phyloP scores from a whole-genome alignment of 2,329 filamentous ascomycete genomes.

The Fusarium temperatum region DNA sequence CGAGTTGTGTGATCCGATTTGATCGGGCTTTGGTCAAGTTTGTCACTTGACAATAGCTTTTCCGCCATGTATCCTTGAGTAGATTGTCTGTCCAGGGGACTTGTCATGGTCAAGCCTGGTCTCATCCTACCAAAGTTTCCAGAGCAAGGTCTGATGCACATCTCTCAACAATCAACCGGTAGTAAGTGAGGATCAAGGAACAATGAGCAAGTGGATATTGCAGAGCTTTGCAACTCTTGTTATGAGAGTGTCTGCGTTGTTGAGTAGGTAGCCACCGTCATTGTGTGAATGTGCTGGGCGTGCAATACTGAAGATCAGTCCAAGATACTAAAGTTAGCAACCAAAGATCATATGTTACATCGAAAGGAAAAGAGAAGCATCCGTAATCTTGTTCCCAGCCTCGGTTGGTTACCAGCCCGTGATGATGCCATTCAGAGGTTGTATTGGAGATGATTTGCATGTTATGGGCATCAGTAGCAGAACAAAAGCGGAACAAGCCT shows the following conservation, averaged over 20 bases:
- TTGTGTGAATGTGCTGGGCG: neutral
- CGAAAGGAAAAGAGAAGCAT: neutral
- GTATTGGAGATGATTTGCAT: constrained; percentile 11
- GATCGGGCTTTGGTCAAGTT: neutral
- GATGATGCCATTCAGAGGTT: constrained; percentile 12
- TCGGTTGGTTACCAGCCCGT: neutral
- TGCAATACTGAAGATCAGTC: neutral
- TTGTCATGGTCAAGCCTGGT: neutral
- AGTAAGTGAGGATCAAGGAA: neutral
- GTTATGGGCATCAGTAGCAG: neutral
- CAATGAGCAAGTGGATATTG: neutral
- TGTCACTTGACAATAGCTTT: neutral
- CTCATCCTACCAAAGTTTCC: neutral
- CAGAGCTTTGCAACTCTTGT: neutral
- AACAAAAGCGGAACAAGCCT: constrained; percentile 27
- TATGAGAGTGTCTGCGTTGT: neutral
- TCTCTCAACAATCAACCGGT: neutral
- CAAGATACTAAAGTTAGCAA: neutral
- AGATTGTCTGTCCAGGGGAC: neutral
- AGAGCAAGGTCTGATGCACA: neutral
- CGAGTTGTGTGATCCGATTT: neutral
- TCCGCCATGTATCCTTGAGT: neutral
- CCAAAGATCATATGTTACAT: neutral
- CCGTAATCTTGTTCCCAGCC: neutral
- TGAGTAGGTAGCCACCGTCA: neutral